Base-by-base conservation (phyloP, 495 filamentous ascomycete species). In the Alectoria sarmentosa region DNA sequence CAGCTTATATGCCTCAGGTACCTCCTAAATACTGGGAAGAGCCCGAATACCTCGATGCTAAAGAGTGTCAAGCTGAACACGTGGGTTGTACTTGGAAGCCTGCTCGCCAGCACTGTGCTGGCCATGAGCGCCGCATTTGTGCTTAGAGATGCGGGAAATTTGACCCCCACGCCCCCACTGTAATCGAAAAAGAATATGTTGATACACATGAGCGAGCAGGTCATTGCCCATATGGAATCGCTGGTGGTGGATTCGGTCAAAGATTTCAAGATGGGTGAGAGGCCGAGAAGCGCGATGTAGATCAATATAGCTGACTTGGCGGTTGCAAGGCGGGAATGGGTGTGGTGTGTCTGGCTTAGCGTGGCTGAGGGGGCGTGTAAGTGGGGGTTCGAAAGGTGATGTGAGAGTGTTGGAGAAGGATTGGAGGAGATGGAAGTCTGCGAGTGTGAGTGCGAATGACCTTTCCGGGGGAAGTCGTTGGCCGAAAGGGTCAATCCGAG, bases 141-240 rank as follows among this genome's bases (percentile, higher is more conserved):
- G 41, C 91, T 94, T 15, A 98, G 80, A 14, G 90, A 89, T 58
- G 95, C 91, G 1, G 93, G 93, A 58, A 89, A 89, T 69, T 86
- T 86, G 48, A 82, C 81, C 44, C 81, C 83, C 21, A 68, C 65
- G 28, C 82, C 87, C 69, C 85, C 86, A 34, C 91, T 88, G 70
- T 98, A 98, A 77, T 98, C 94, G 73, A 97, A 96, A 72, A 94
- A 96, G 74, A 96, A 91, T 69, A 97, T 89, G 75, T 98, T 98
- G 76, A 96, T 92, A 64, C 90, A 83, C 71, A 98, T 83, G 56
- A 98, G 80, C 87, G 90, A 95, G 75, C 87, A 90, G 67, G 89
- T 91, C 79, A 98, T 88, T 21, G 94, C 90, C 95, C 95, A 98
- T 67, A 98, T 98, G 32, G 87, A 91, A 78, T 98, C 94, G 38